Percentiles rank a stretch among this genome's conserved stretches.
These are phyloP conservation scores for Gossypium schwendimanii DNA, from an alignment of 441 rosid species.

Conservation along the genomic window DNA sequence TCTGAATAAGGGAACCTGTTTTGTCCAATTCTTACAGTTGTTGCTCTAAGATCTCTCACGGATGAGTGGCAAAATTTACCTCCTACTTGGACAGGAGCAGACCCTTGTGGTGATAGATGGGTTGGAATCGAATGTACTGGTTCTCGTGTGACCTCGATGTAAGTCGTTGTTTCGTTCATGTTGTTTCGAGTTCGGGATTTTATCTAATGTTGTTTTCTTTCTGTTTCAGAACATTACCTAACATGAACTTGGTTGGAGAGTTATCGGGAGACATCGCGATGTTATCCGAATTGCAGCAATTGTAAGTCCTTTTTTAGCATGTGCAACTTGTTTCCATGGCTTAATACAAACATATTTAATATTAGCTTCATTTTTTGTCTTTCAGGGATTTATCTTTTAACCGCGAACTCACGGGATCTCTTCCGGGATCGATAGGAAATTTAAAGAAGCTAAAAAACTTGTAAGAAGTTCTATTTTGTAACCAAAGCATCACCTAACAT, in stretches of 20 bases:
- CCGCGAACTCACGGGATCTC: conserved; percentile 44
- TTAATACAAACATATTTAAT: no score
- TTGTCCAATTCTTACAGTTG: conserved; percentile 30
- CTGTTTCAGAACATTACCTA: conserved; percentile 47
- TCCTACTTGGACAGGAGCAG: conserved; percentile 50
- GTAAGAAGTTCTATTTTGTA: conserved; percentile 36
- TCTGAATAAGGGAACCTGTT: neutral
- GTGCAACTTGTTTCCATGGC: no score
- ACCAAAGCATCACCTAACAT: neutral
- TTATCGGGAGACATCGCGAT: conserved; percentile 45
- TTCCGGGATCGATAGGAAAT: conserved; percentile 61
- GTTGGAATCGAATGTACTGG: conserved; percentile 54
- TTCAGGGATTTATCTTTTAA: conserved; percentile 73
- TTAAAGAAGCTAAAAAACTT: conserved; percentile 54
- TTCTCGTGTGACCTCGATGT: conserved; percentile 59
- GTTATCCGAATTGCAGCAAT: conserved; percentile 46
- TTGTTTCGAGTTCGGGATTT: neutral
- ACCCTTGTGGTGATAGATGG: conserved; percentile 78
- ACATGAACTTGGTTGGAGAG: conserved; percentile 44
- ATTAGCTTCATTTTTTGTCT: neutral
- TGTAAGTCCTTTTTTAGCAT: conserved; percentile 39
- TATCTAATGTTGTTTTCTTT: neutral
- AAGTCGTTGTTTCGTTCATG: conserved; percentile 6
- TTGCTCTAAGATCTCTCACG: conserved; percentile 34
- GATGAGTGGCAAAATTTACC: conserved; percentile 43